Evolutionary conservation across 176 grass and related monocot species (phyloP), one percentile per base, ranked within the genome.

Genomic region (Lolium perenne): DNA sequence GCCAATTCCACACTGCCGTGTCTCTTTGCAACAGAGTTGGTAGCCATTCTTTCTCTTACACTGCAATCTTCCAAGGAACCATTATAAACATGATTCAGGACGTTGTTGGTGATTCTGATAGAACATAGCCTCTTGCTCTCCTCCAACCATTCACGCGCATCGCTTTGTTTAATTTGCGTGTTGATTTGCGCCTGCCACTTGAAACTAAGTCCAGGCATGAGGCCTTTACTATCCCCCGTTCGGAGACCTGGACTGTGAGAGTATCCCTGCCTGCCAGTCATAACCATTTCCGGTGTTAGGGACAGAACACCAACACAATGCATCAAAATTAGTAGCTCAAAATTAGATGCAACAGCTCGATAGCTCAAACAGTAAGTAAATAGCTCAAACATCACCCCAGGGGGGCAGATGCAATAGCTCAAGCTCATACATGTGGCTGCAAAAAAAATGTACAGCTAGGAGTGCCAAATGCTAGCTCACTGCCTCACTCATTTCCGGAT

Each of bases 81-180:
- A 5, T 82, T 82, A 59, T 9, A 78, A 45, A 83, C 17, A 65
- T 57, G 63, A 38, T 62, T 86, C 11, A 38, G 40, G 35, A 57
- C 54, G 38, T 2, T 62, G 25, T 90, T 90, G n/a, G 51, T 71
- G 43, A 40, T 55, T 81, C 80, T 90, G 71, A 76, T 75, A 7
- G 23, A 82, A 21, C 62, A 87, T 50, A 92, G 20, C 76, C 35
- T 92, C 68, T 80, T 84, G 84, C 38, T 87, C 77, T 89, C 91
- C 6, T 84, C 71, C 14, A 75, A 16, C 87, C 87, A 87, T 71
- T 87, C 91, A 21, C 81, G 71, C 0, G 45, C 81, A 32, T 55
- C 65, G 18, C 43, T 85, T 78, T 14, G 5, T 71, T 71, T 8
- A 76, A 76, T 46, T 66, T 81, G 8, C 63, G 26, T 29, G 0